phyloP scores from a whole-genome alignment of 352 stramenopile genomes.

The Phytophthora sp. region DNA sequence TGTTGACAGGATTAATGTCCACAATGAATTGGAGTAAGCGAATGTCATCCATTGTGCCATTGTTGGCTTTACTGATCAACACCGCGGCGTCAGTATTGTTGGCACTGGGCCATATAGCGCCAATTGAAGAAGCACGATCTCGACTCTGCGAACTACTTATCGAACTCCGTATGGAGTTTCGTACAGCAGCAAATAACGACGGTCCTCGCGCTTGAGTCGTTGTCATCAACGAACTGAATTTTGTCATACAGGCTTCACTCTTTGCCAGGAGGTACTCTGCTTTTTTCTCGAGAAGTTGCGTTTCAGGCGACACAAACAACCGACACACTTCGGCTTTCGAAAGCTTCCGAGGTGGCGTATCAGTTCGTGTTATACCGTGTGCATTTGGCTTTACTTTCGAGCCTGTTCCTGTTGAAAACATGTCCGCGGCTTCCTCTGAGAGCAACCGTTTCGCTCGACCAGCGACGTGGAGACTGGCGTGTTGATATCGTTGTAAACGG shows the following conservation, averaged over 20 bases:
- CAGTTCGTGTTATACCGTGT: background rate
- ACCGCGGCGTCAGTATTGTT: slow-evolving; percentile 19
- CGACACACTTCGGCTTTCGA: slow-evolving; percentile 18
- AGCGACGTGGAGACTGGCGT: slow-evolving; percentile 42
- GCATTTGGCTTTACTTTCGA: background rate
- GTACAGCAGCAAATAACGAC: slow-evolving; percentile 40
- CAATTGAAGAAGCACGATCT: slow-evolving; percentile 43
- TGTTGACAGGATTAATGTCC: slow-evolving; percentile 58
- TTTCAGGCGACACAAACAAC: slow-evolving; percentile 47
- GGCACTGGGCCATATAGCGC: slow-evolving; percentile 10
- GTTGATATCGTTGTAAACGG: slow-evolving; percentile 53
- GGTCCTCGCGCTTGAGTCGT: slow-evolving; percentile 8
- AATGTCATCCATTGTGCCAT: slow-evolving; percentile 7
- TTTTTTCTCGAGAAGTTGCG: slow-evolving; percentile 60
- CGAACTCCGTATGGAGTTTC: slow-evolving; percentile 8
- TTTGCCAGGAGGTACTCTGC: slow-evolving; percentile 50
- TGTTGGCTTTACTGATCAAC: background rate
- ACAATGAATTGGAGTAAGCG: slow-evolving; percentile 47
- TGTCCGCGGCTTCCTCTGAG: background rate
- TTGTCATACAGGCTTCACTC: slow-evolving; percentile 48
- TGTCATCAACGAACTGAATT: slow-evolving; percentile 22
- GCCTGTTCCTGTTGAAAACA: background rate
- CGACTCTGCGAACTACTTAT: slow-evolving; percentile 35
- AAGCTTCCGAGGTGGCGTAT: background rate
- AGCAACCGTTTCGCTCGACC: slow-evolving; percentile 39